Percentiles rank a stretch among this genome's conserved stretches.
Conservation (phyloP, 805 yeast species). For the Saccharomycopsis lassenensis region DNA sequence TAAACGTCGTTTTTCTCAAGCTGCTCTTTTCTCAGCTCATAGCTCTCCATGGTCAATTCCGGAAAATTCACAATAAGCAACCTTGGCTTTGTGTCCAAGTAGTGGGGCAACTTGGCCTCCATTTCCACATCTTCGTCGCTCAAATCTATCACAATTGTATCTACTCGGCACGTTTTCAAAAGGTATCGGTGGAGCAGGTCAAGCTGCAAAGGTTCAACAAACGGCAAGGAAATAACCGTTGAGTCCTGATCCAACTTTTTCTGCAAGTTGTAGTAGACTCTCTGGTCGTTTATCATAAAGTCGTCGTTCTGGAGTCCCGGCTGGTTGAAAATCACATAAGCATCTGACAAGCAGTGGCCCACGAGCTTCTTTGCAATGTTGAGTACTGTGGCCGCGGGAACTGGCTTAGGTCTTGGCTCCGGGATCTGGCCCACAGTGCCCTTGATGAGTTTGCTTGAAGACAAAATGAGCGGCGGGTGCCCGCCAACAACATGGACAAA, state of each 20-base stretch:
- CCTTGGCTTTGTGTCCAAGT: conserved; percentile 53
- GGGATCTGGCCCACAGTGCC: conserved; percentile 9
- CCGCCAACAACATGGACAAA: too few species aligned
- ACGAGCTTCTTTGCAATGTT: conserved; percentile 25
- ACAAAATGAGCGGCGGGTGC: conserved; percentile 15
- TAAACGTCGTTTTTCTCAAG: conserved; percentile 34
- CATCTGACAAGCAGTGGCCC: conserved; percentile 40
- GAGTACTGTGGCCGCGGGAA: conserved; percentile 23
- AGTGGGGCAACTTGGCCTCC: conserved; percentile 35
- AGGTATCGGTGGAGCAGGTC: conserved; percentile 19
- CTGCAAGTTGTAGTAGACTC: conserved; percentile 37
- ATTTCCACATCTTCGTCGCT: conserved; percentile 26
- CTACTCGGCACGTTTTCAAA: conserved; percentile 20
- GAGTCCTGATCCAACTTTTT: conserved; percentile 46
- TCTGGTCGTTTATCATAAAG: conserved; percentile 29
- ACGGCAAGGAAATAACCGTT: conserved; percentile 48
- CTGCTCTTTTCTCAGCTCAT: conserved; percentile 23
- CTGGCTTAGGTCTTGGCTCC: conserved; percentile 15
- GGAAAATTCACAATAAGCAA: conserved; percentile 50
- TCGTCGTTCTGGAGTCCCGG: conserved; percentile 43
- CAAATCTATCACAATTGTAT: conserved; percentile 19
- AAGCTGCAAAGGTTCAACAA: conserved; percentile 26
- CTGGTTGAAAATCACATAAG: conserved; percentile 43
- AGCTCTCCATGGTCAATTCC: conserved; percentile 33
- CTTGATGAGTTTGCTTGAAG: conserved; percentile 14